These are phyloP conservation scores for Sporisorium exsertum DNA, from an alignment of 1,284 basidiomycete genomes.

Conservation along the genomic window DNA sequence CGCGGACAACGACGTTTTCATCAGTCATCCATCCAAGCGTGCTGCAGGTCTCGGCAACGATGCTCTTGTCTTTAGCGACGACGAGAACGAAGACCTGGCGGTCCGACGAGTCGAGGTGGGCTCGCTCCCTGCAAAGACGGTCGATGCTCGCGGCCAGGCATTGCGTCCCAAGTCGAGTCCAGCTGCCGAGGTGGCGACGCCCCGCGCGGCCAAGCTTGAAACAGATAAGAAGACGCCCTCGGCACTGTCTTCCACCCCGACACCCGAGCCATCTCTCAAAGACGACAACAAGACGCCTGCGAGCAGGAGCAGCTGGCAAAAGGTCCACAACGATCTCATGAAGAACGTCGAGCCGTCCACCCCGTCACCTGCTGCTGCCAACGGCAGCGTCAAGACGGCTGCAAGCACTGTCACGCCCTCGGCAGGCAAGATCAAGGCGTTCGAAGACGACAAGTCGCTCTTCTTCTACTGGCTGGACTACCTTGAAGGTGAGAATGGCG, in stretches of 20 bases:
- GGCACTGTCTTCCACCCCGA: constrained; percentile 8
- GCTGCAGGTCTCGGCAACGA: constrained; percentile 53
- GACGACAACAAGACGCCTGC: constrained; percentile 24
- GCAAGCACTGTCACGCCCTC: constrained; percentile 25
- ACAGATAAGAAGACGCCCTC: constrained; percentile 32
- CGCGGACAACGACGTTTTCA: constrained; percentile 34
- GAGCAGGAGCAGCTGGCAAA: constrained; percentile 48
- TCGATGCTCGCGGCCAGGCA: constrained; percentile 37
- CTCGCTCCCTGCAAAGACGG: constrained; percentile 26
- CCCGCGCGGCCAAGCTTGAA: constrained; percentile 19
- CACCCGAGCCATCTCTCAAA: constrained; percentile 18
- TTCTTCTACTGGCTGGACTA: constrained; percentile 69
- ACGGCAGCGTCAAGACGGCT: constrained; percentile 22
- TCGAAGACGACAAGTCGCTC: constrained; percentile 59
- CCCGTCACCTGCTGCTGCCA: constrained; percentile 22
- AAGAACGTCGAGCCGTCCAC: constrained; percentile 47
- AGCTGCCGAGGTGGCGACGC: constrained; percentile 18
- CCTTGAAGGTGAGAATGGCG: constrained; percentile 61
- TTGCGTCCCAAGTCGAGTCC: constrained; percentile 26
- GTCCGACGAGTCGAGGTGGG: constrained; percentile 52
- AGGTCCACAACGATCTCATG: constrained; percentile 51
- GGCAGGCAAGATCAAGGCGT: constrained; percentile 48
- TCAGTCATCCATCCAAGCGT: constrained; percentile 40
- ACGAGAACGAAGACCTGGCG: constrained; percentile 48
- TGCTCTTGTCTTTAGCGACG: constrained; percentile 50